phyloP scores from a whole-genome alignment of 805 yeast species.

The Candida easanensis region DNA sequence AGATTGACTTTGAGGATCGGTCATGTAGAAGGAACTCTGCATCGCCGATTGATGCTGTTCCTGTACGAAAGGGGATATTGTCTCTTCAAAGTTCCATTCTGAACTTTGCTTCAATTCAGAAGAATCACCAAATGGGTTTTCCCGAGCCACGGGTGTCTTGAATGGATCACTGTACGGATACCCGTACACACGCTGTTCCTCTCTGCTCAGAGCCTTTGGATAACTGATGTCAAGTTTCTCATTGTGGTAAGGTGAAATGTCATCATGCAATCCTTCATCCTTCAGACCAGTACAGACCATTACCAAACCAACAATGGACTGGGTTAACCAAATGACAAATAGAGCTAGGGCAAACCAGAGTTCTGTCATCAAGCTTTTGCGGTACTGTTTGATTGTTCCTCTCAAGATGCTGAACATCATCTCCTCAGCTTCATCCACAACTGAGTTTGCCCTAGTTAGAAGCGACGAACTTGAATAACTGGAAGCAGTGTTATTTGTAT shows the following conservation, averaged over 20 bases:
- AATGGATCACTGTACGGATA: conserved; percentile 20
- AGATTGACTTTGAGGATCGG: too few relatives aligned
- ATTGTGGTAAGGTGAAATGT: too few relatives aligned
- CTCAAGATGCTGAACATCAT: conserved; percentile 27
- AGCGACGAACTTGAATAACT: conserved; percentile 8
- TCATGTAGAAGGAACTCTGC: too few relatives aligned
- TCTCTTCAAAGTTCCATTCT: conserved; percentile 1
- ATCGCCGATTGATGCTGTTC: too few relatives aligned
- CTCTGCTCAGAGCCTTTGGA: conserved; percentile 20
- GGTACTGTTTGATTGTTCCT: conserved; percentile 32
- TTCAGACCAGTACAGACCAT: conserved; percentile 1
- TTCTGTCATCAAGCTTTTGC: conserved; percentile 40
- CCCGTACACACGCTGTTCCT: conserved; percentile 19
- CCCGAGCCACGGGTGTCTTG: too few relatives aligned
- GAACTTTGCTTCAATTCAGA: too few relatives aligned
- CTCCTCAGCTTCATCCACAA: conserved; percentile 22
- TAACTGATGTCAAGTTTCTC: conserved; percentile 14
- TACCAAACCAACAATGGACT: conserved; percentile 38
- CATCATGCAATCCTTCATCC: neutral
- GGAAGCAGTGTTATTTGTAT: neutral
- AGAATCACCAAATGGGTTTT: too few relatives aligned
- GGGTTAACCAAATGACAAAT: conserved; percentile 46
- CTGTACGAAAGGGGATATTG: too few relatives aligned
- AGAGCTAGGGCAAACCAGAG: conserved; percentile 44
- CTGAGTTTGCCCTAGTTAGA: conserved; percentile 4